Percentiles rank a stretch among this genome's conserved stretches.
Evolutionary conservation across 805 yeast species (phyloP).

Genomic region (Ogataea nitratoaversa): DNA sequence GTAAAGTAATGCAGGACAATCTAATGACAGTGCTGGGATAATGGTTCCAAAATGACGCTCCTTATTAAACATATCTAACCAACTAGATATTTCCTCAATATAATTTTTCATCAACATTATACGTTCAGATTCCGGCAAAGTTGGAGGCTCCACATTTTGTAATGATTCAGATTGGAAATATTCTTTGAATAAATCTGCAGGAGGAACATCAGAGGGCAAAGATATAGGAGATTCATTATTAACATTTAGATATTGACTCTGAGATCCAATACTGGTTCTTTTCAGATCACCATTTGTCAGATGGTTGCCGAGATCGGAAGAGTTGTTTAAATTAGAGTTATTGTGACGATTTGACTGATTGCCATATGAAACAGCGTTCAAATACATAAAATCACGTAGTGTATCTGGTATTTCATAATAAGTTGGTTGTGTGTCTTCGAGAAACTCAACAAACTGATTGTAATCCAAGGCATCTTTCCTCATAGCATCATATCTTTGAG

Average conservation of each 20-base stretch:
- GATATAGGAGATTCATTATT: conserved; percentile 5
- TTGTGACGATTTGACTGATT: not conserved
- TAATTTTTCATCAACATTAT: conserved; percentile 15
- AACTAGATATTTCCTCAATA: conserved; percentile 17
- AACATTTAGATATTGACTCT: not conserved
- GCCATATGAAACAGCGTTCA: conserved; percentile 26
- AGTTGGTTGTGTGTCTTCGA: conserved; percentile 6
- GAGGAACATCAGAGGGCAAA: conserved; percentile 9
- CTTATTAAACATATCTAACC: conserved; percentile 27
- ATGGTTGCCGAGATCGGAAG: too few relatives aligned
- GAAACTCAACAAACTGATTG: conserved; percentile 8
- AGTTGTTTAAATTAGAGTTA: too few relatives aligned
- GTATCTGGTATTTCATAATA: conserved; percentile 25
- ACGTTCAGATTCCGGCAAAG: conserved; percentile 4
- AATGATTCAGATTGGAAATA: conserved; percentile 8
- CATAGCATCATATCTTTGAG: conserved; percentile 3
- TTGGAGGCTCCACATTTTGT: conserved; percentile 8
- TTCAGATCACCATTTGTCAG: not conserved
- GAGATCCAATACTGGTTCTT: not conserved
- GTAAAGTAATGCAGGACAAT: conserved; percentile 7
- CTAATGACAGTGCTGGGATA: conserved; percentile 15
- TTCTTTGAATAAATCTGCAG: conserved; percentile 6
- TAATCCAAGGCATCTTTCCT: conserved; percentile 7
- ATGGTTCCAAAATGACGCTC: conserved; percentile 18
- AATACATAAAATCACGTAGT: conserved; percentile 37